Conservation (phyloP, 164 flowering plant genomes). For the Annona cherimola region DNA sequence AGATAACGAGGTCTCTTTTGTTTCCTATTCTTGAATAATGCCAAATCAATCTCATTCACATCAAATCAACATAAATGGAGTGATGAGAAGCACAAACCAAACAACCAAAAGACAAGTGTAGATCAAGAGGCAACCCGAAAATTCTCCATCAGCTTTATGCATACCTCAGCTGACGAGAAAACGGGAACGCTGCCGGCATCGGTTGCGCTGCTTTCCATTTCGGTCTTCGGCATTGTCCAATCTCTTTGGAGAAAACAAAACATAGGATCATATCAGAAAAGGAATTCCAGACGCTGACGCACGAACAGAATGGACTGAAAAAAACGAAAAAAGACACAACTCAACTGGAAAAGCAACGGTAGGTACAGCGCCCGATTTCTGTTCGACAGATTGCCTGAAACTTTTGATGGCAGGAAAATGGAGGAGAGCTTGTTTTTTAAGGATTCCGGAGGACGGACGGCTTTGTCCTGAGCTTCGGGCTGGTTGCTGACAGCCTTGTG, state of each 20-base stretch:
- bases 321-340: not conserved
- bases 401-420: not conserved
- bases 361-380: not conserved
- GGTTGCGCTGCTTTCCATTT: conserved; percentile 25
- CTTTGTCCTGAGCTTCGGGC: not conserved
- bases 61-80: not conserved
- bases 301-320: not conserved
- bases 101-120: too few species aligned
- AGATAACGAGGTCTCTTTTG: not conserved
- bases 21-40: not conserved
- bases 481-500: not conserved
- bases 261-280: not conserved
- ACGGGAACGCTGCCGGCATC: conserved; percentile 28
- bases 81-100: not conserved
- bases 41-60: not conserved
- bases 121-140: too few species aligned
- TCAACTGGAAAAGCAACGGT: too few species aligned
- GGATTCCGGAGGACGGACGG: not conserved
- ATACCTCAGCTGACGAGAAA: conserved; percentile 24
- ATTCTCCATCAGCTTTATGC: too few species aligned
- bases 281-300: not conserved
- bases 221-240: conserved; percentile 18
- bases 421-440: not conserved
- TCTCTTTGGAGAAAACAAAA: conserved; percentile 14
- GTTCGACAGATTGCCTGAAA: not conserved